Evolutionary conservation across 2,329 filamentous ascomycete species (phyloP).

Genomic region (Aaosphaeria arxii): DNA sequence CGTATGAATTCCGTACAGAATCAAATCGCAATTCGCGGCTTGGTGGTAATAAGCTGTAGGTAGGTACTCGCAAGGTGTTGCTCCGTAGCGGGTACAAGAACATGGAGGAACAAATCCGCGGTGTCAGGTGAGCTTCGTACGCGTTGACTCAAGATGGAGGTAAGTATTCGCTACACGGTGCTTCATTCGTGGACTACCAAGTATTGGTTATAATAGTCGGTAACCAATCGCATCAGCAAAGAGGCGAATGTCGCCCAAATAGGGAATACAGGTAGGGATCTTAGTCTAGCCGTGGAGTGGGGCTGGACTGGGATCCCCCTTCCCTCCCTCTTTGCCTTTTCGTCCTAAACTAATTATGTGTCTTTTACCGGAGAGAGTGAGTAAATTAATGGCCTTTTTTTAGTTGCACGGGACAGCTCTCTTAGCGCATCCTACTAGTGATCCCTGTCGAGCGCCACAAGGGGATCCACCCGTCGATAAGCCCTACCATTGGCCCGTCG

Average conservation of each 20-base stretch:
- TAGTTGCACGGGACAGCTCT: constrained; percentile 16
- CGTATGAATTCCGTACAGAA: too few relatives aligned
- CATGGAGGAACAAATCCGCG: constrained; percentile 16
- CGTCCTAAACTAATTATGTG: constrained; percentile 29
- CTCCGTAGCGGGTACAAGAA: constrained; percentile 10
- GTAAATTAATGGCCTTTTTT: constrained; percentile 34
- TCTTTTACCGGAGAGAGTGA: constrained; percentile 9
- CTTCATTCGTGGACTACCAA: constrained; percentile 32
- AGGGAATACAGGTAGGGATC: constrained; percentile 4
- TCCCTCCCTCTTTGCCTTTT: neutral
- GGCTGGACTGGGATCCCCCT: constrained; percentile 1
- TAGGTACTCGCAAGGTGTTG: too few relatives aligned
- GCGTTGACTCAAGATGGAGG: constrained; percentile 14
- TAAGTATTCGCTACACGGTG: constrained; percentile 26
- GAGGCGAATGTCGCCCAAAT: constrained; percentile 11
- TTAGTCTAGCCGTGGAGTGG: constrained; percentile 13
- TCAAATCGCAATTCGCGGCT: too few relatives aligned
- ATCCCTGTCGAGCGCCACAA: constrained; percentile 13
- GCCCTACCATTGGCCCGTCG: constrained; percentile 23
- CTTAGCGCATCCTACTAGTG: constrained; percentile 10
- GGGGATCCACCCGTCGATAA: constrained; percentile 8
- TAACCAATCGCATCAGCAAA: constrained; percentile 27
- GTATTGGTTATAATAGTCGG: constrained; percentile 32
- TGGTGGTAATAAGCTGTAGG: too few relatives aligned
- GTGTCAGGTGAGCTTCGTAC: constrained; percentile 33